Conservation (phyloP, 169 alveolate genomes). For the Sarcocystis neurona region DNA sequence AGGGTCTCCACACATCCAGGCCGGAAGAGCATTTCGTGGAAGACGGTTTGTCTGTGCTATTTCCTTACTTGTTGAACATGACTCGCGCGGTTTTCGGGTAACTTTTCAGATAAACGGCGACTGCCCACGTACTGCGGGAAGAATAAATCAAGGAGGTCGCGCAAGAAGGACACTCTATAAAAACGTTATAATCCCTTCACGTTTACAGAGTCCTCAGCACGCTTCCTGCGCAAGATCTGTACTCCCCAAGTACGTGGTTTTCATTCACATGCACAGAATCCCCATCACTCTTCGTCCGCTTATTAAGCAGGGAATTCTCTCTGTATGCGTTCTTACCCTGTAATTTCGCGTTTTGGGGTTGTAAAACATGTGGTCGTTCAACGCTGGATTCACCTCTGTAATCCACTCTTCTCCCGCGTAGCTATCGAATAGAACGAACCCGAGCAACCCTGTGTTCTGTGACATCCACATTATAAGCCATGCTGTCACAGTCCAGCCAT, state of each 20-base stretch:
- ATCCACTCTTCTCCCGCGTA: slow-evolving; percentile 63
- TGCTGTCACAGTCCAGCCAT: no score
- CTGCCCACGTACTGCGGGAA: background rate
- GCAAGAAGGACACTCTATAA: background rate
- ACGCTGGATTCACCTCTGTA: slow-evolving; percentile 53
- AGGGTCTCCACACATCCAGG: no score
- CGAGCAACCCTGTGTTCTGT: slow-evolving; percentile 52
- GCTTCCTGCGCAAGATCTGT: no score
- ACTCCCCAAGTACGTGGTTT: no score
- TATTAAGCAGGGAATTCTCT: background rate
- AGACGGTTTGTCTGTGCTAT: no score
- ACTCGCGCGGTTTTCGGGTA: no score
- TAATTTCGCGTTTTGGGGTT: slow-evolving; percentile 50
- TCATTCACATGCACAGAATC: no score
- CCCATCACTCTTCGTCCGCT: background rate
- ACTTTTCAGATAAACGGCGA: background rate
- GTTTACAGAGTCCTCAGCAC: no score
- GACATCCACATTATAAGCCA: no score
- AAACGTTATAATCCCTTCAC: no score
- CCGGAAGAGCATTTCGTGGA: no score
- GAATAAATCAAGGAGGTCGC: background rate
- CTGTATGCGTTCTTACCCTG: slow-evolving; percentile 31
- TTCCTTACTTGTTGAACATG: no score
- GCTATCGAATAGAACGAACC: slow-evolving; percentile 64
- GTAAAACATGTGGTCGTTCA: slow-evolving; percentile 59